Evolutionary conservation across 1,284 basidiomycete species (phyloP).

Genomic region (Mycena citricolor): DNA sequence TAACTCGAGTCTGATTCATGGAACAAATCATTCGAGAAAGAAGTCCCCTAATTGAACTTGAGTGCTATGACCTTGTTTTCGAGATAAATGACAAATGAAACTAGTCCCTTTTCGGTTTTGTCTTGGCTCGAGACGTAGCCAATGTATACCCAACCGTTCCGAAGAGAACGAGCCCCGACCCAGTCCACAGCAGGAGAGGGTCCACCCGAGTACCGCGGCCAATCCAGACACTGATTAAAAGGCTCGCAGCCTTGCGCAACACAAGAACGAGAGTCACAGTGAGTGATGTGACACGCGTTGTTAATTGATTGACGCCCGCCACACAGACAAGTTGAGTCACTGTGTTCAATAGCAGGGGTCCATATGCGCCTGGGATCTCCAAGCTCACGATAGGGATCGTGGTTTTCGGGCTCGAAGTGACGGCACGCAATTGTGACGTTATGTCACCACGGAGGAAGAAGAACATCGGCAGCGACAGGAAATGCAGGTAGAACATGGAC

Average conservation of each 20-base stretch:
- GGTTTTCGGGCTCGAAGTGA: slow-evolving; percentile 43
- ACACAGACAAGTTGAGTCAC: slow-evolving; percentile 87
- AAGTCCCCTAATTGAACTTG: too few species aligned
- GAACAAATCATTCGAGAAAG: too few species aligned
- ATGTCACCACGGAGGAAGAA: slow-evolving; percentile 55
- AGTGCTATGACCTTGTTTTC: too few species aligned
- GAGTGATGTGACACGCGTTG: slow-evolving; percentile 73
- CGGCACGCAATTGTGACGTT: slow-evolving; percentile 43
- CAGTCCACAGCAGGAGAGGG: slow-evolving; percentile 56
- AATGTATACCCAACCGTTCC: slow-evolving; percentile 75
- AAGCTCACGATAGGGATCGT: slow-evolving; percentile 30
- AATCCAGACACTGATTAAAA: slow-evolving; percentile 69
- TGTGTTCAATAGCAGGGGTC: slow-evolving; percentile 76
- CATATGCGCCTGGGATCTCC: slow-evolving; percentile 60
- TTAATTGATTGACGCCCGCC: slow-evolving; percentile 88
- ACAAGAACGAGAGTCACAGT: slow-evolving; percentile 89
- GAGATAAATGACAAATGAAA: too few species aligned
- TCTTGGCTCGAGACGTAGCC: slow-evolving; percentile 33
- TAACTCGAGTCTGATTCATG: too few species aligned
- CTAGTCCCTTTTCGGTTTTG: slow-evolving; percentile 27
- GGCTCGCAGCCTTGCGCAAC: slow-evolving; percentile 85
- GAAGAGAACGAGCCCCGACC: slow-evolving; percentile 65
- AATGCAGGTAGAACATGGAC: slow-evolving; percentile 87
- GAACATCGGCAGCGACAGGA: slow-evolving; percentile 75
- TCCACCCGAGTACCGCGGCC: slow-evolving; percentile 35